phyloP scores from a whole-genome alignment of 1,284 basidiomycete genomes.

The Pseudozyma pruni region DNA sequence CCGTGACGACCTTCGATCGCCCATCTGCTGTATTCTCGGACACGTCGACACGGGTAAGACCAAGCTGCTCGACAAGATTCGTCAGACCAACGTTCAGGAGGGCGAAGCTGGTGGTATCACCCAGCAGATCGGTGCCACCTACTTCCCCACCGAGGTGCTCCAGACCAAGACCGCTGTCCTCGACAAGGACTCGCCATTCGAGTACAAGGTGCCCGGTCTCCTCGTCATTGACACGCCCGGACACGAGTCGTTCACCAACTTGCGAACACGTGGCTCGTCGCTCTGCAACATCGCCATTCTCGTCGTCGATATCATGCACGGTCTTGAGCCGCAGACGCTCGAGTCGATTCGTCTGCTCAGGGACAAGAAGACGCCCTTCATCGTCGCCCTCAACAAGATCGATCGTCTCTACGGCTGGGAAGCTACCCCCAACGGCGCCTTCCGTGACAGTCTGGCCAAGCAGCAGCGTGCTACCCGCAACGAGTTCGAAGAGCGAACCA shows the following conservation, averaged over 20 bases:
- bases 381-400: slow-evolving; percentile 99
- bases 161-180: slow-evolving; percentile 89
- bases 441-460: slow-evolving; percentile 89
- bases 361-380: slow-evolving; percentile 97
- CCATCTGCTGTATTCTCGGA: slow-evolving; percentile 98
- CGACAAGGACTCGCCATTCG: slow-evolving; percentile 84
- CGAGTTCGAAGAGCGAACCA: slow-evolving; percentile 90
- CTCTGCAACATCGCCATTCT: slow-evolving; percentile 99
- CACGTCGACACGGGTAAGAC: slow-evolving; percentile 99
- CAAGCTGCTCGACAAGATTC: slow-evolving; percentile 98
- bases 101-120: slow-evolving; percentile 99
- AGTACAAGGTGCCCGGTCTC: slow-evolving; percentile 97
- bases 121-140: slow-evolving; percentile 99
- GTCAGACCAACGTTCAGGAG: slow-evolving; percentile 99
- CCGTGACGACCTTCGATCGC: slow-evolving; percentile 91
- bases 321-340: slow-evolving; percentile 94
- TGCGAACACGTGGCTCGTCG: slow-evolving; percentile 94
- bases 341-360: slow-evolving; percentile 93
- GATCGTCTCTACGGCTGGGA: slow-evolving; percentile 98
- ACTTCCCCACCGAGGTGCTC: slow-evolving; percentile 98
- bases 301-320: slow-evolving; percentile 99
- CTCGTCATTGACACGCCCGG: slow-evolving; percentile 98
- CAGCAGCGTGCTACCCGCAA: slow-evolving; percentile 84
- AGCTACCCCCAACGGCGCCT: slow-evolving; percentile 87
- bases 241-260: slow-evolving; percentile 98